A percentile compares a stretch with the other conserved stretches of the same genome.
Conservation (phyloP, 345 rosid species). For the Eutrema yunnanense region DNA sequence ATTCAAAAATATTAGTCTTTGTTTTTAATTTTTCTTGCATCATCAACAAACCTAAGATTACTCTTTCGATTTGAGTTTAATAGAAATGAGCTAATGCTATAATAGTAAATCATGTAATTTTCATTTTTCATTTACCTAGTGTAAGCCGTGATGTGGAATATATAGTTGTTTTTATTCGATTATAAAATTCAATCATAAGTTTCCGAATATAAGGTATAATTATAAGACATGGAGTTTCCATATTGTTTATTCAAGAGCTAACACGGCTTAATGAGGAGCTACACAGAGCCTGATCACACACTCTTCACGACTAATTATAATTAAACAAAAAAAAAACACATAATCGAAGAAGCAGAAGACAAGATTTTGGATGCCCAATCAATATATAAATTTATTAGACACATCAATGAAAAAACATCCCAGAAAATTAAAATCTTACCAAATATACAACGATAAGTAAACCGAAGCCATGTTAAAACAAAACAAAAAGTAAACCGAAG, state of each 20-base stretch:
- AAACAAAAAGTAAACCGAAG: background rate
- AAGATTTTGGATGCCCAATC: background rate
- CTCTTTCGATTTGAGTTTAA: background rate
- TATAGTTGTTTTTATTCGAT: background rate
- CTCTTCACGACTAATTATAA: background rate
- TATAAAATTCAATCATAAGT: background rate
- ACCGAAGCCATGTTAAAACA: background rate
- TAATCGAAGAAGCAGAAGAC: background rate
- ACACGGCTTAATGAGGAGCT: background rate
- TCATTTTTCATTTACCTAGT: background rate
- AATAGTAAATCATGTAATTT: background rate
- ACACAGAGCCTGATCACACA: background rate
- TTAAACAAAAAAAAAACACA: background rate
- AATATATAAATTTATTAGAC: slow-evolving; percentile 8
- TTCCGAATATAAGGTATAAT: background rate
- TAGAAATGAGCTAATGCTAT: background rate
- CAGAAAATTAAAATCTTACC: slow-evolving; percentile 3
- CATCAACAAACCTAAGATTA: slow-evolving; percentile 3
- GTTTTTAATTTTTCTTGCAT: background rate
- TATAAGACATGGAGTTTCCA: background rate
- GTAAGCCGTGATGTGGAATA: background rate
- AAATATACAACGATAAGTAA: slow-evolving; percentile 26
- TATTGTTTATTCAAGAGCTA: background rate
- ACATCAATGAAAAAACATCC: background rate
- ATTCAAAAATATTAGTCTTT: background rate